Conservation (phyloP, 352 stramenopile genomes). For the Phytophthora fragariae region DNA sequence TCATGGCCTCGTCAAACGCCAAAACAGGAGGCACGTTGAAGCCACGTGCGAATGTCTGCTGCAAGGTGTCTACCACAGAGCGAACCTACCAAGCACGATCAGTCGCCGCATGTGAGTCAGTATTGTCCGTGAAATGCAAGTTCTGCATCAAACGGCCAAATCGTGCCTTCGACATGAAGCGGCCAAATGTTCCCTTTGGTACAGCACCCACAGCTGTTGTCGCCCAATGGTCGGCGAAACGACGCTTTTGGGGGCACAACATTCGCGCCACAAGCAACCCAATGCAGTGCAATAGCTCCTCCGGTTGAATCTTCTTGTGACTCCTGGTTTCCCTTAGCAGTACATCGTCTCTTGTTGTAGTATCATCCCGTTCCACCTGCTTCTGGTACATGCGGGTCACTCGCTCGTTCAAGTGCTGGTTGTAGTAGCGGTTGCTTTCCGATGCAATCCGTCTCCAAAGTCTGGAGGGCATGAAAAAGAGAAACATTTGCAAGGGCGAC, state of each 20-base stretch:
- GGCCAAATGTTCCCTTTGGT: conserved; percentile 17
- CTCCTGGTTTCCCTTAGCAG: neutral
- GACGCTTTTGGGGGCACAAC: neutral
- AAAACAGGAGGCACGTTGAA: conserved; percentile 15
- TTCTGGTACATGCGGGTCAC: no score
- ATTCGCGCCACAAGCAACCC: neutral
- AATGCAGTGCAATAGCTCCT: neutral
- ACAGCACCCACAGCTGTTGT: conserved; percentile 4
- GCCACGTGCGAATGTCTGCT: neutral
- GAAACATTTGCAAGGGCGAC: no score
- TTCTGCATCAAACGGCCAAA: conserved; percentile 27
- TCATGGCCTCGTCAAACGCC: conserved; percentile 27
- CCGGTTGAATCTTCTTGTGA: neutral
- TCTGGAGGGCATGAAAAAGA: no score
- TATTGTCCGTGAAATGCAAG: conserved; percentile 18
- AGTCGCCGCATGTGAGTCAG: neutral
- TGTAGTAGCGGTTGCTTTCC: no score
- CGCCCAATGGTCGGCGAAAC: conserved; percentile 12
- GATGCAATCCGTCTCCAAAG: no score
- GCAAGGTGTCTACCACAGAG: conserved; percentile 13
- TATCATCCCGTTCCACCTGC: neutral
- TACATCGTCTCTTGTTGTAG: neutral
- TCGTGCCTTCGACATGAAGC: conserved; percentile 14
- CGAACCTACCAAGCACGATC: conserved; percentile 23
- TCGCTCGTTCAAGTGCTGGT: no score